Conservation (phyloP, 495 filamentous ascomycete genomes). For the Lophium mytilinum region DNA sequence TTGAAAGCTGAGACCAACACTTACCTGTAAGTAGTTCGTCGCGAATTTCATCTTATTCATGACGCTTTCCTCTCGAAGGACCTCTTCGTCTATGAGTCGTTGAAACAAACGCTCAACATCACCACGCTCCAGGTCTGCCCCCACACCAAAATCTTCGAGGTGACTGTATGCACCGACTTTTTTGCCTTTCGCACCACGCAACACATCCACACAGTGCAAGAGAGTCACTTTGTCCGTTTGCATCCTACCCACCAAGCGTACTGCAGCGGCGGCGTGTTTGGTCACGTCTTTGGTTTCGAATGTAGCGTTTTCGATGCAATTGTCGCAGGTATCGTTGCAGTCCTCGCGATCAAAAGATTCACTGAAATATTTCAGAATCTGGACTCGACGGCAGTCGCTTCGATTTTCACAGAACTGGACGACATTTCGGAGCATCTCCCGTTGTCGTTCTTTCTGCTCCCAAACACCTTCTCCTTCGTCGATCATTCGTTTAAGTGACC, state of each 20-base stretch:
- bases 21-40: slow-evolving; percentile 50
- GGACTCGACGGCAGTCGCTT: slow-evolving; percentile 74
- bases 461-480: slow-evolving; percentile 60
- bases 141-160: slow-evolving; percentile 47
- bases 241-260: slow-evolving; percentile 56
- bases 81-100: slow-evolving; percentile 54
- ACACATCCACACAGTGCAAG: slow-evolving; percentile 50
- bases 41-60: slow-evolving; percentile 52
- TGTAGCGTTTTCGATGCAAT: slow-evolving; percentile 60
- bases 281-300: slow-evolving; percentile 71
- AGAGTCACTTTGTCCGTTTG: slow-evolving; percentile 39
- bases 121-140: slow-evolving; percentile 47
- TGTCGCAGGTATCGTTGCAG: slow-evolving; percentile 74
- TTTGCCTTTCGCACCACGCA: slow-evolving; percentile 47
- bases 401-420: slow-evolving; percentile 81
- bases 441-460: slow-evolving; percentile 75
- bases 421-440: slow-evolving; percentile 74
- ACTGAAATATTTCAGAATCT: slow-evolving; percentile 87
- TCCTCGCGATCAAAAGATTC: slow-evolving; percentile 65
- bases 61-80: slow-evolving; percentile 49
- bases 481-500: slow-evolving; percentile 62
- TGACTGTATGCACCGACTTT: slow-evolving; percentile 35
- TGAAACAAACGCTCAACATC: slow-evolving; percentile 59
- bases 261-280: slow-evolving; percentile 56
- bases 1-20: slow-evolving; percentile 13